Conservation (phyloP, 2,329 filamentous ascomycete species). For the Didymosphaeria variabile region DNA sequence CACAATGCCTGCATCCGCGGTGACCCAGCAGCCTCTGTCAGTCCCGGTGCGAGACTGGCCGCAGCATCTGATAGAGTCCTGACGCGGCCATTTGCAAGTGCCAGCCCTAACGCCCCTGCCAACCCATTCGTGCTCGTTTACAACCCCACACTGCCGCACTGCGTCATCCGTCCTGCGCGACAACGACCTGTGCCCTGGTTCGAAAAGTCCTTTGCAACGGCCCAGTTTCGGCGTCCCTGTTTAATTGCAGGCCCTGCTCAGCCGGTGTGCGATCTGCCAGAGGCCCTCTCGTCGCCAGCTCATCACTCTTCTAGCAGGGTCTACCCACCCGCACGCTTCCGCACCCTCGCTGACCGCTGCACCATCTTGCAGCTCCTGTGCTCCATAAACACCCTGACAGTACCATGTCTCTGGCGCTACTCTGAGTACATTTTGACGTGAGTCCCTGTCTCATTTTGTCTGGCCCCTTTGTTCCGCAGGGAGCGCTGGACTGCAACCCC, state of each 20-base stretch:
- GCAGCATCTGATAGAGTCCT: neutral
- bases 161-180: conserved; percentile 43
- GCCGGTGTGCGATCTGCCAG: conserved; percentile 29
- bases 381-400: conserved; percentile 35
- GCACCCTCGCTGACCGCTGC: conserved; percentile 41
- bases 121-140: conserved; percentile 10
- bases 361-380: conserved; percentile 26
- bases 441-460: conserved; percentile 49
- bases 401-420: conserved; percentile 33
- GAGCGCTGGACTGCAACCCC: conserved; percentile 31
- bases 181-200: conserved; percentile 25
- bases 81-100: conserved; percentile 13
- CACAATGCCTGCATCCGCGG: conserved; percentile 14
- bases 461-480: conserved; percentile 43
- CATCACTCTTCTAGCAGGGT: conserved; percentile 40
- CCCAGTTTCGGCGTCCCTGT: conserved; percentile 28
- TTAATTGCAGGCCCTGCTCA: conserved; percentile 29
- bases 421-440: conserved; percentile 34
- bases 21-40: neutral
- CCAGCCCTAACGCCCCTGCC: neutral
- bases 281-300: conserved; percentile 33
- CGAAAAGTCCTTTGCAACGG: conserved; percentile 36
- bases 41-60: neutral
- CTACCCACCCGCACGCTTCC: conserved; percentile 46
- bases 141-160: conserved; percentile 28